phyloP scores from a whole-genome alignment of 75 land plant genomes.

The Selaginella tamariscina region DNA sequence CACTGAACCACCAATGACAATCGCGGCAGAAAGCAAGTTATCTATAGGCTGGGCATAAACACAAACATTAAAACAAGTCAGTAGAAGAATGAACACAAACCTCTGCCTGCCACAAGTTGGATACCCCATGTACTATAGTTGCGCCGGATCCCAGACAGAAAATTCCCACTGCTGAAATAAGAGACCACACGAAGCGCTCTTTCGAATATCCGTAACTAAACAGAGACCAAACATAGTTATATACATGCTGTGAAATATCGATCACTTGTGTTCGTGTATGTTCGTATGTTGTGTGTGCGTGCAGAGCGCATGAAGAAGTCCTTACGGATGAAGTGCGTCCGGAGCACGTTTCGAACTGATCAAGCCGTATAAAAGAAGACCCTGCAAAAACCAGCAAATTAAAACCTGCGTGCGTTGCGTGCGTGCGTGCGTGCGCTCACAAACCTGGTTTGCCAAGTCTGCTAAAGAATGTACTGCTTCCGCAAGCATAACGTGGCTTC shows the following conservation, averaged over 20 bases:
- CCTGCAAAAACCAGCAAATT: conserved; percentile 36
- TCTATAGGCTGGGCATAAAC: conserved; percentile 50
- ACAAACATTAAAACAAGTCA: conserved; percentile 6
- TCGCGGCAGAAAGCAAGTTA: conserved; percentile 62
- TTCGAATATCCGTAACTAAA: conserved; percentile 91
- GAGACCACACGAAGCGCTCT: conserved; percentile 96
- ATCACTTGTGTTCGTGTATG: background rate
- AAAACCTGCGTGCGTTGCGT: no score
- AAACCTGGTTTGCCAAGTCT: conserved; percentile 96
- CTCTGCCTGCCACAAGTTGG: conserved; percentile 67
- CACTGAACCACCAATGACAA: conserved; percentile 85
- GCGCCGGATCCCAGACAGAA: conserved; percentile 98
- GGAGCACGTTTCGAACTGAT: conserved; percentile 95
- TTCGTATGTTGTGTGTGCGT: background rate
- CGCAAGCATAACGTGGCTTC: conserved; percentile 97
- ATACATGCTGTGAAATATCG: no score
- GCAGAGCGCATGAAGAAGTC: conserved; percentile 3
- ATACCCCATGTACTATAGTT: conserved; percentile 90
- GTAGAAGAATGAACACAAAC: conserved; percentile 21
- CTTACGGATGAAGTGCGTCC: conserved; percentile 97
- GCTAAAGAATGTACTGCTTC: conserved; percentile 90
- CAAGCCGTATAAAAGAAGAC: conserved; percentile 85
- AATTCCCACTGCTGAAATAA: conserved; percentile 96
- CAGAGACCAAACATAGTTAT: conserved; percentile 18
- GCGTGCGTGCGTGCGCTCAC: no score